Base-by-base conservation (phyloP, 2,329 filamentous ascomycete genomes). In the Xylaria polymorpha region DNA sequence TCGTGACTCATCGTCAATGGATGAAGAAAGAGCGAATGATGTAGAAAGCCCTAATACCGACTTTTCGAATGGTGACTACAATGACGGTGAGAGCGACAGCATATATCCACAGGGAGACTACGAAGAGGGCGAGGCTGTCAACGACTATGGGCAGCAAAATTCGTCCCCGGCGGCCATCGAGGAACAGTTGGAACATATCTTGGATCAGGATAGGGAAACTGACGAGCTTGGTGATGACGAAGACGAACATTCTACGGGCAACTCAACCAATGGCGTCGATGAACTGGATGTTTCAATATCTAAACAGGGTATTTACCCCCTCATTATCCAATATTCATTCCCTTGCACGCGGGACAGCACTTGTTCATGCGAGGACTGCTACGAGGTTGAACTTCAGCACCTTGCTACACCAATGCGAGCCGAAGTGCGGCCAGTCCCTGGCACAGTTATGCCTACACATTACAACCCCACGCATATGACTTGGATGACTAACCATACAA, bases 291-390 rank as follows among this genome's bases (percentile, higher is more conserved):
- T 72, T 48, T 74, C 75, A n/a, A 68, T 71, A 66, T 61, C 71
- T 39, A 69, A 74, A 43, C 72, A 78, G 68, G 76, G 77, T 79
- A 79, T 75, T 69, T 58, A 20, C 59, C 63, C 68, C 56, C 39
- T 62, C 67, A 64, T 59, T 66, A 62, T 58, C 4, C 57, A 55
- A 12, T 55, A 43, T 50, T 20, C 20, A 32, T 58, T 43, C 44
- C 35, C 46, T 57, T 68, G 64, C 50, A 64, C 55, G 6, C 46
- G 37, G 20, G 53, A 50, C n/a, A 56, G 57, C 14, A 32, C 58
- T 51, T 72, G 70, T 46, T 39, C 48, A 43, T 73, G 71, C 50
- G 64, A 72, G 14, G 63, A 67, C 29, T 73, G 71, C 61, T 72
- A 68, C n/a, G 68, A 67, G 35, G 22, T 44, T 55, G 60, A 69